phyloP scores from a whole-genome alignment of 257 asterid species.

The Fraxinus americana region DNA sequence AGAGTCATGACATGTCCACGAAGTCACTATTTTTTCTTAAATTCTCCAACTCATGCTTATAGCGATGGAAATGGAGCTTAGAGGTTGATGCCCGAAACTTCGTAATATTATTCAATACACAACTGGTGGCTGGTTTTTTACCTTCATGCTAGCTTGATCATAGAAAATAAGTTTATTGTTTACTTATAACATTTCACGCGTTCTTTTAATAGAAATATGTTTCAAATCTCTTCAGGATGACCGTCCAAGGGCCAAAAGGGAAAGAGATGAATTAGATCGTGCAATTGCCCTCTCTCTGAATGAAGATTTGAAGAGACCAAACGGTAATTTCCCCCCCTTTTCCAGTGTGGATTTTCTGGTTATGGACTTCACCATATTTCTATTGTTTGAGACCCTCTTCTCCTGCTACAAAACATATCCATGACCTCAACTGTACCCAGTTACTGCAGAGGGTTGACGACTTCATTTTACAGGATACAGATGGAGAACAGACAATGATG shows the following conservation, averaged over 20 bases:
- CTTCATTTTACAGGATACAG: conserved; percentile 52
- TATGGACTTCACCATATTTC: not conserved
- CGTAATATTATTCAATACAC: not conserved
- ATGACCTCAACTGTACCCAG: not conserved
- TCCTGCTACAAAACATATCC: not conserved
- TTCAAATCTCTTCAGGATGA: conserved; percentile 63
- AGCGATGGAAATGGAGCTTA: not conserved
- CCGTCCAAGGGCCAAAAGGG: conserved; percentile 55
- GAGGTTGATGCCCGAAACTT: not conserved
- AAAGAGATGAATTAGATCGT: conserved; percentile 81
- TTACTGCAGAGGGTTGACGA: conserved; percentile 1
- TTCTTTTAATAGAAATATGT: not conserved
- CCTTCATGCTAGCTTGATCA: not conserved
- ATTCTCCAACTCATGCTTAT: not conserved
- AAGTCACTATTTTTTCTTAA: not conserved
- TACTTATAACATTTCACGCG: not conserved
- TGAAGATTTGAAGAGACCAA: conserved; percentile 71
- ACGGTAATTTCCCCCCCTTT: conserved; percentile 34
- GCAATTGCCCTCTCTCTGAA: conserved; percentile 81
- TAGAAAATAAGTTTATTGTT: not conserved
- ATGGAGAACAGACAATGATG: conserved; percentile 54
- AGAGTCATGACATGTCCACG: not conserved
- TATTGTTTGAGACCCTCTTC: not conserved
- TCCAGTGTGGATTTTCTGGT: not conserved
- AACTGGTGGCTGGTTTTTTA: not conserved